Evolutionary conservation across 805 yeast species (phyloP).

Genomic region (Saccharomycopsis oosterbeekiorum): DNA sequence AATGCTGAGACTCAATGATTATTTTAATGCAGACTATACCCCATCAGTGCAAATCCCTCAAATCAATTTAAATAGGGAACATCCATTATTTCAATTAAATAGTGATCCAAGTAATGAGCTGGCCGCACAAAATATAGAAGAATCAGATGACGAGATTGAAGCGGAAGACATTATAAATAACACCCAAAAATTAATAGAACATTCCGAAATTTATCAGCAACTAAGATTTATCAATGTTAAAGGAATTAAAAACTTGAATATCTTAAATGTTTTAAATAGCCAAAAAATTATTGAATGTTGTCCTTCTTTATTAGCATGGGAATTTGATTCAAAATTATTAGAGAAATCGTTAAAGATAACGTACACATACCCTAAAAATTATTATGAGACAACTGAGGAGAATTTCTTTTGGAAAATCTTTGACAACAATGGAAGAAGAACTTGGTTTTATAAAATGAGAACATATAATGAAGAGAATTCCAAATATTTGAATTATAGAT

Average conservation of each 20-base stretch:
- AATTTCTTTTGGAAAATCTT: constrained; percentile 17
- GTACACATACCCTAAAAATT: constrained; percentile 8
- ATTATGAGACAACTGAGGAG: not conserved
- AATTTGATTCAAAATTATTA: constrained; percentile 36
- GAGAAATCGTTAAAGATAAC: constrained; percentile 30
- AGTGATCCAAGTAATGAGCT: not conserved
- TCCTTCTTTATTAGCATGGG: constrained; percentile 34
- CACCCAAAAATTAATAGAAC: not conserved
- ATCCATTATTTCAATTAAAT: not conserved
- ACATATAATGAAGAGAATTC: constrained; percentile 5
- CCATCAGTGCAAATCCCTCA: constrained; percentile 1
- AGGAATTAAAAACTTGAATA: constrained; percentile 32
- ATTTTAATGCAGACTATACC: constrained; percentile 4
- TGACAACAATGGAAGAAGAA: constrained; percentile 37
- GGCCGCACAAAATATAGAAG: not conserved
- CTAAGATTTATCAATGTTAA: constrained; percentile 38
- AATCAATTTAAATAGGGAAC: not conserved
- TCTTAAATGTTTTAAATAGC: constrained; percentile 30
- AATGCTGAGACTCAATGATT: constrained; percentile 6
- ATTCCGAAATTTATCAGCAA: constrained; percentile 13
- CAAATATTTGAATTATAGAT: constrained; percentile 23
- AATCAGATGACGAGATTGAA: not conserved
- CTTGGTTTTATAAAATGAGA: constrained; percentile 40
- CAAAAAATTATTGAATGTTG: constrained; percentile 23
- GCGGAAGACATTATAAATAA: not conserved